Evolutionary conservation across 257 asterid species (phyloP).

Genomic region (Cordia subcordata): DNA sequence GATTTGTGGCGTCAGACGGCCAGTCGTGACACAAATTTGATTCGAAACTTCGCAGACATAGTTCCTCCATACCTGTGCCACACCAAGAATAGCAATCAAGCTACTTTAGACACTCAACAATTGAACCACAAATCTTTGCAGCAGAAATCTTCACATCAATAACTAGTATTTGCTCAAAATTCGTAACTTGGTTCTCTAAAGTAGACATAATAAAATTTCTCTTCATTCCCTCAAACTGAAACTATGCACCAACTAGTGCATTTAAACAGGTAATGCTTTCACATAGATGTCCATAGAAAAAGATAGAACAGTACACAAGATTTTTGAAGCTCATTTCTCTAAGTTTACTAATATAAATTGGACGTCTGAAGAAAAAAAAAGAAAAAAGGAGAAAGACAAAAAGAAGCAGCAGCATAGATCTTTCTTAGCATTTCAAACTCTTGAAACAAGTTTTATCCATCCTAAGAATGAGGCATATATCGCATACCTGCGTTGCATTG

Average conservation of each 20-base stretch:
- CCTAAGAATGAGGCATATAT: neutral
- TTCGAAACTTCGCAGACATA: constrained; percentile 63
- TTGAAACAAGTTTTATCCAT: neutral
- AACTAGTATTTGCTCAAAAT: too few relatives aligned
- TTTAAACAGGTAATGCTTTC: too few relatives aligned
- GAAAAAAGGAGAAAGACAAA: too few relatives aligned
- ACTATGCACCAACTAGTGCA: too few relatives aligned
- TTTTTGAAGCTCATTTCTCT: too few relatives aligned
- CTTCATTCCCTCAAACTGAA: too few relatives aligned
- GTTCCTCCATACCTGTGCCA: constrained; percentile 60
- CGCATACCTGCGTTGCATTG: constrained; percentile 74
- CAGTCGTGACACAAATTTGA: constrained; percentile 53
- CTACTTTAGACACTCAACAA: neutral
- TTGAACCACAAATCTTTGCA: neutral
- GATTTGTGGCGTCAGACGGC: constrained; percentile 69
- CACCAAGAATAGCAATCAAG: neutral
- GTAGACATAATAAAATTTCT: too few relatives aligned
- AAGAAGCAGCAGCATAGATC: neutral
- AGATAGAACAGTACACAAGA: too few relatives aligned
- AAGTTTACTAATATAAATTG: too few relatives aligned
- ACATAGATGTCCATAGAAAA: too few relatives aligned
- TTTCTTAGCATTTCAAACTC: neutral
- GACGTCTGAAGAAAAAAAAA: too few relatives aligned
- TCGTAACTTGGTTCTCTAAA: too few relatives aligned
- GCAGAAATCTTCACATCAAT: neutral